These are phyloP conservation scores for Ilyonectria destructans DNA, from an alignment of 2,329 filamentous ascomycete species.

Conservation along the genomic window DNA sequence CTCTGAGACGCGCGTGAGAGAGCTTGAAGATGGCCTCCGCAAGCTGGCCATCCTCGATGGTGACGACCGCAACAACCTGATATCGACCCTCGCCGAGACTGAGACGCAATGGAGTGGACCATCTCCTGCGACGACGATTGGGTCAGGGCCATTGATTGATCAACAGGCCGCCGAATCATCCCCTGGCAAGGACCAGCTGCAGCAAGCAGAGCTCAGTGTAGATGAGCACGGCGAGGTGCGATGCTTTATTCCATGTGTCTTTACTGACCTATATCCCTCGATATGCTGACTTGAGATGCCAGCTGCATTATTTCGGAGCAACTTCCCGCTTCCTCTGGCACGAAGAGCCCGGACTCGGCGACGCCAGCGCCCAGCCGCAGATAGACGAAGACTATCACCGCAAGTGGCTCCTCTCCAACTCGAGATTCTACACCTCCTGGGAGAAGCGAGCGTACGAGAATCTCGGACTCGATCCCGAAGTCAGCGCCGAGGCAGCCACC, in stretches of 20 bases:
- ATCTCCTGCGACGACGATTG: background rate
- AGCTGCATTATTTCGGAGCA: background rate
- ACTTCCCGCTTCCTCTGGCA: background rate
- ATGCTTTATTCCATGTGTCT: background rate
- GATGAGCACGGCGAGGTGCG: conserved; percentile 2
- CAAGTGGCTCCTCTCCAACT: conserved; percentile 1
- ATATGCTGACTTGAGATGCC: background rate
- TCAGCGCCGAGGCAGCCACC: background rate
- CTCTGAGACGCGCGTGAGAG: background rate
- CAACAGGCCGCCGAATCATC: background rate
- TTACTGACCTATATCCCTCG: too few species aligned
- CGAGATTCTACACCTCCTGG: background rate
- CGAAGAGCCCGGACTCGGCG: background rate
- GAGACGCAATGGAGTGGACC: background rate
- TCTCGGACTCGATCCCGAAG: background rate
- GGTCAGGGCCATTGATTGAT: background rate
- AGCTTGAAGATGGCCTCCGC: background rate
- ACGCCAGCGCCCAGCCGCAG: background rate
- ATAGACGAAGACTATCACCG: background rate
- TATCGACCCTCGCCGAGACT: background rate
- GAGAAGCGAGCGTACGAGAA: background rate
- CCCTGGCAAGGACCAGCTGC: background rate
- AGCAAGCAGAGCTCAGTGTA: background rate
- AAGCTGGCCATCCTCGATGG: background rate
- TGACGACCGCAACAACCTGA: background rate